Evolutionary conservation across 768 basidiomycete species (phyloP).

Genomic region (Candolleomyces aberdarensis): DNA sequence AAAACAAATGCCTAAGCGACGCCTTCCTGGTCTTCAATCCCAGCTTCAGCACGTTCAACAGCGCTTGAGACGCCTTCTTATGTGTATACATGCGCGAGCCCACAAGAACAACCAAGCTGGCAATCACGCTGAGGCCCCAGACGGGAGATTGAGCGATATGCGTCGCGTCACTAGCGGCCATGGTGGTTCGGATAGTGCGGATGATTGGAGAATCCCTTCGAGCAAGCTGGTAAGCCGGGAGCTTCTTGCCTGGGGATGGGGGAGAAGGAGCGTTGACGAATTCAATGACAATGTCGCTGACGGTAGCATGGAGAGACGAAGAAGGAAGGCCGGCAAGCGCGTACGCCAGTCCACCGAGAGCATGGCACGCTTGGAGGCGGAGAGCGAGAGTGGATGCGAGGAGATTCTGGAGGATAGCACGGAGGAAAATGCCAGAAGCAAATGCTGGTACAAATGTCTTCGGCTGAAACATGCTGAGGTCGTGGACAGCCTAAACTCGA

Average conservation of each 20-base stretch:
- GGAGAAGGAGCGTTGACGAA: constrained; percentile 43
- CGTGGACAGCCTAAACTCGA: constrained; percentile 60
- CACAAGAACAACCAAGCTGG: constrained; percentile 63
- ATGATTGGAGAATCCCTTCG: constrained; percentile 48
- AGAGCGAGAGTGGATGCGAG: constrained; percentile 63
- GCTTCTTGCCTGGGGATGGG: constrained; percentile 31
- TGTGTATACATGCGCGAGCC: constrained; percentile 51
- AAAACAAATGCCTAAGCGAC: constrained; percentile 57
- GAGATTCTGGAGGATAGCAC: constrained; percentile 59
- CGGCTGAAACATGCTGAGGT: constrained; percentile 62
- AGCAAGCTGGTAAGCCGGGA: constrained; percentile 25
- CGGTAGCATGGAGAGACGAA: constrained; percentile 47
- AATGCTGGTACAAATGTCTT: constrained; percentile 69
- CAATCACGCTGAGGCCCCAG: constrained; percentile 71
- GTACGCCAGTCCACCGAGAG: constrained; percentile 65
- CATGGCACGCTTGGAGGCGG: constrained; percentile 72
- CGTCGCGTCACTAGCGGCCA: constrained; percentile 50
- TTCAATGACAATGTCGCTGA: constrained; percentile 45
- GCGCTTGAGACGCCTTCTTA: constrained; percentile 37
- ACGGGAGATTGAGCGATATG: constrained; percentile 74
- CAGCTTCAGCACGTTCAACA: constrained; percentile 49
- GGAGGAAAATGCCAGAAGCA: constrained; percentile 36
- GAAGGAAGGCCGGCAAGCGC: constrained; percentile 48
- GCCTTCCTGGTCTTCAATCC: constrained; percentile 63
- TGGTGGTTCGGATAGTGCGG: constrained; percentile 64